Evolutionary conservation across 2,329 filamentous ascomycete genomes (phyloP).

Genomic region (Escovopsis sp.): DNA sequence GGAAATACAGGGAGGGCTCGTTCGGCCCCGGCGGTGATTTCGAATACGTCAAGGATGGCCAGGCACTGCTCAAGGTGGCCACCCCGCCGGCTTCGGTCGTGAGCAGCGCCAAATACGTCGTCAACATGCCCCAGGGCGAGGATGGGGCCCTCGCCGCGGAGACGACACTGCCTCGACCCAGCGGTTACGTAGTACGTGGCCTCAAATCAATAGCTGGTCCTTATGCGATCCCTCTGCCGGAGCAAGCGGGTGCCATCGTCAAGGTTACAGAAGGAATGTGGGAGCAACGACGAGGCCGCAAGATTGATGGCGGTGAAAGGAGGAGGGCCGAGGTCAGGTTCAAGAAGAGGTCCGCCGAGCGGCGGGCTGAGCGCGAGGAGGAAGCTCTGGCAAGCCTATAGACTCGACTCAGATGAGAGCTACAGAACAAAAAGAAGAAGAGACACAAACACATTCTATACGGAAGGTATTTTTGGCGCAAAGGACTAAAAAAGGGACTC

Average conservation of each 20-base stretch:
- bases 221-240: conserved; percentile 54
- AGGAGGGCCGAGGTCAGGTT: conserved; percentile 73
- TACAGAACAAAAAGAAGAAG: background rate
- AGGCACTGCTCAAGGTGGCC: conserved; percentile 35
- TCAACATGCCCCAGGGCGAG: conserved; percentile 38
- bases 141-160: conserved; percentile 15
- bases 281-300: conserved; percentile 74
- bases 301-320: conserved; percentile 94
- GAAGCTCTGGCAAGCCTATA: conserved; percentile 21
- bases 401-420: background rate
- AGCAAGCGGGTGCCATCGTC: conserved; percentile 49
- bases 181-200: conserved; percentile 48
- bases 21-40: conserved; percentile 77
- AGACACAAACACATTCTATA: background rate
- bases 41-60: conserved; percentile 47
- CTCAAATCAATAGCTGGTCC: conserved; percentile 61
- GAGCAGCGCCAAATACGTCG: conserved; percentile 34
- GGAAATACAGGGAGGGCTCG: conserved; percentile 64
- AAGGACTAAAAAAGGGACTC: too few relatives aligned
- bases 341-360: conserved; percentile 68
- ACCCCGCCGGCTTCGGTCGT: conserved; percentile 23
- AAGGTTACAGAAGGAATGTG: conserved; percentile 75
- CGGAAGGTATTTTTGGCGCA: too few relatives aligned
- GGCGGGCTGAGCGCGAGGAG: conserved; percentile 48
- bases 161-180: conserved; percentile 15